phyloP scores from a whole-genome alignment of 1,284 basidiomycete species.

The Blastosporella zonata region DNA sequence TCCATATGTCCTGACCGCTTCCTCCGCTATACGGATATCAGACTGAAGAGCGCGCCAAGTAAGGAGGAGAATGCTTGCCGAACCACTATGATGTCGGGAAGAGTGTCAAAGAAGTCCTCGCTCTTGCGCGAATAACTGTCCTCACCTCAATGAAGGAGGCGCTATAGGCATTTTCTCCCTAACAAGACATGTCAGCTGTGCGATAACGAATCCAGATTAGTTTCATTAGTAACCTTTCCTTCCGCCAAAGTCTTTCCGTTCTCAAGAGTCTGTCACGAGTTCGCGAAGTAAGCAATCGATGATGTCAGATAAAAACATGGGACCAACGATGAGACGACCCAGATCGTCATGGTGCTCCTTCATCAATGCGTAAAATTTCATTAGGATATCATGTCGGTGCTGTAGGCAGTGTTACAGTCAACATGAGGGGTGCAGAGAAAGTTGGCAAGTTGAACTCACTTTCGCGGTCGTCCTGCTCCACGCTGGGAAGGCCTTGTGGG shows the following conservation, averaged over 20 bases:
- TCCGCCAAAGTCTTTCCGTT: constrained; percentile 89
- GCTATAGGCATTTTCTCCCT: constrained; percentile 81
- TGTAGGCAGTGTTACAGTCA: constrained; percentile 25
- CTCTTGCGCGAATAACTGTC: constrained; percentile 3
- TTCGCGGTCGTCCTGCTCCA: constrained; percentile 84
- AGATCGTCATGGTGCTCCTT: constrained; percentile 80
- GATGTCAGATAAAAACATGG: constrained; percentile 21
- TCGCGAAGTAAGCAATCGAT: constrained; percentile 19
- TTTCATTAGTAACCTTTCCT: constrained; percentile 52
- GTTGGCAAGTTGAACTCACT: constrained; percentile 35
- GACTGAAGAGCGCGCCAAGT: background rate
- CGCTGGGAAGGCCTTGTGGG: constrained; percentile 70
- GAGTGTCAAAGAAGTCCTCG: too few species aligned
- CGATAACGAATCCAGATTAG: background rate
- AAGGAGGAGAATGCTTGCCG: constrained; percentile 42
- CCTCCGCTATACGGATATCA: constrained; percentile 58
- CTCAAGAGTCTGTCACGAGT: constrained; percentile 68
- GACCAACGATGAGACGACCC: constrained; percentile 70
- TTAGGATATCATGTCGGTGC: constrained; percentile 77
- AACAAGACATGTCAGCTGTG: constrained; percentile 6
- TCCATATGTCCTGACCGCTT: constrained; percentile 83
- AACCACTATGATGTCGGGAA: constrained; percentile 56
- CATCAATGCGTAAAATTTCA: constrained; percentile 75
- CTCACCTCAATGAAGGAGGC: constrained; percentile 83
- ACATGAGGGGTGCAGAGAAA: background rate